Evolutionary conservation across 768 basidiomycete genomes (phyloP).

Genomic region (Hortiboletus campestris): DNA sequence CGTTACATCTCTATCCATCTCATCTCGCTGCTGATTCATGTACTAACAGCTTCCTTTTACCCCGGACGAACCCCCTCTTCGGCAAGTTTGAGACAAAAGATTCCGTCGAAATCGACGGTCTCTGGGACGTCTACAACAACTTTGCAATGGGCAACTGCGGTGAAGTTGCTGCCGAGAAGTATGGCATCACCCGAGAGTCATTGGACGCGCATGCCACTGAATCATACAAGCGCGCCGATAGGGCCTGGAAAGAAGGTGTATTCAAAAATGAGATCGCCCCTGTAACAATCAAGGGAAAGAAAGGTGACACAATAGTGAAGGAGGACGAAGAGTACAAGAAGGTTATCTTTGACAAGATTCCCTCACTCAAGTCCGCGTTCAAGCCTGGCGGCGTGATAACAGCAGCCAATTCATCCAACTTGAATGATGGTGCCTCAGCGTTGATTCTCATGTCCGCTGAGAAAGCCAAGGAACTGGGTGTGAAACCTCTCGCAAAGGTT

Average conservation of each 20-base stretch:
- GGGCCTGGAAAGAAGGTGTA: slow-evolving; percentile 83
- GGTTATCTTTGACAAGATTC: slow-evolving; percentile 92
- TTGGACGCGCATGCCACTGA: slow-evolving; percentile 92
- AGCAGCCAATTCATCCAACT: slow-evolving; percentile 90
- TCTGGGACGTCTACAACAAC: slow-evolving; percentile 97
- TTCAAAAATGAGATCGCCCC: slow-evolving; percentile 89
- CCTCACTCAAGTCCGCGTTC: slow-evolving; percentile 85
- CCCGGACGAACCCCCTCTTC: slow-evolving; percentile 77
- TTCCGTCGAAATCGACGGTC: slow-evolving; percentile 88
- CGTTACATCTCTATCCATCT: slow-evolving; percentile 35
- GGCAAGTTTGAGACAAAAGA: slow-evolving; percentile 89
- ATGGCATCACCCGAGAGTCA: slow-evolving; percentile 79
- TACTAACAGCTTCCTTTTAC: slow-evolving; percentile 65
- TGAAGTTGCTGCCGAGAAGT: slow-evolving; percentile 80
- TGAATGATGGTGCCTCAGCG: slow-evolving; percentile 97
- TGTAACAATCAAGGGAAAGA: slow-evolving; percentile 89
- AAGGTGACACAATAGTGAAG: slow-evolving; percentile 82
- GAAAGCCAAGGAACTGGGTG: slow-evolving; percentile 86
- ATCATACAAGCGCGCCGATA: slow-evolving; percentile 90
- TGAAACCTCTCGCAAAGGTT: slow-evolving; percentile 92
- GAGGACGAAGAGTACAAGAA: slow-evolving; percentile 99
- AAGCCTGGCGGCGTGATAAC: slow-evolving; percentile 88
- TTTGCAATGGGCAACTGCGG: slow-evolving; percentile 98
- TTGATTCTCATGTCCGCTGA: slow-evolving; percentile 92
- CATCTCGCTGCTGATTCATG: not conserved